Base-by-base conservation (phyloP, 2,329 filamentous ascomycete species). In the Westerdykella aurantiaca region DNA sequence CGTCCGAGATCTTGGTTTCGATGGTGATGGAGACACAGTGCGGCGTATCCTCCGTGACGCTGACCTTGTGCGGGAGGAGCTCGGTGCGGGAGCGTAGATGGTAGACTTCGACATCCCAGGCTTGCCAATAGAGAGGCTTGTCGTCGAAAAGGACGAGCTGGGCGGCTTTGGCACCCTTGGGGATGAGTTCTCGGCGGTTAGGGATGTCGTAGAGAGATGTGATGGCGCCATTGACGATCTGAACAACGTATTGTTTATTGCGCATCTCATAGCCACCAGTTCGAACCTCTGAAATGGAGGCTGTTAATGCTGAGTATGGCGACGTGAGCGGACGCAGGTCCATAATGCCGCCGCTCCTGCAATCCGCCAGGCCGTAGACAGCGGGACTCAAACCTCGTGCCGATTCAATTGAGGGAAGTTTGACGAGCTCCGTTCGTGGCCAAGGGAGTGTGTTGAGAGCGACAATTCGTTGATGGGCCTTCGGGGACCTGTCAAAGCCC, bases 101-200 rank as follows among this genome's bases (percentile, higher is more conserved):
- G 71, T 85, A 98, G 22, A 97, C 90, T 68, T 98, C 93, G 5
- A 97, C 91, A 66, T 98, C 91, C 90, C 91, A 95, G 2, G 89
- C 90, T 69, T 96, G 88, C 90, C 89, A 97, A 72, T 94, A 95
- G 18, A 96, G 78, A 17, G 90, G 90, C 70, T 97, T 96, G 70
- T 98, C 93, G 61, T 98, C 93, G 59, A 94, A 97, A 18, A 97
- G 82, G 51, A 97, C 90, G 40, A 93, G 81, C 63, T 96, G 89
- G 54, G 95, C 95, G 18, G 85, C 90, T 64, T 90, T 90, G 18
- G 79, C 78, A 23, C 75, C 78, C 47, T 77, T 73, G 3, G 87
- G 77, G 39, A 98, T 79, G 16, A 95, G 70, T 64, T 98, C 89
- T 41, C 91, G 83, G 21, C 85, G 75, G 9, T 80, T 81, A 37